These are phyloP conservation scores for Penicillium roqueforti DNA, from an alignment of 495 filamentous ascomycete genomes.

Conservation along the genomic window DNA sequence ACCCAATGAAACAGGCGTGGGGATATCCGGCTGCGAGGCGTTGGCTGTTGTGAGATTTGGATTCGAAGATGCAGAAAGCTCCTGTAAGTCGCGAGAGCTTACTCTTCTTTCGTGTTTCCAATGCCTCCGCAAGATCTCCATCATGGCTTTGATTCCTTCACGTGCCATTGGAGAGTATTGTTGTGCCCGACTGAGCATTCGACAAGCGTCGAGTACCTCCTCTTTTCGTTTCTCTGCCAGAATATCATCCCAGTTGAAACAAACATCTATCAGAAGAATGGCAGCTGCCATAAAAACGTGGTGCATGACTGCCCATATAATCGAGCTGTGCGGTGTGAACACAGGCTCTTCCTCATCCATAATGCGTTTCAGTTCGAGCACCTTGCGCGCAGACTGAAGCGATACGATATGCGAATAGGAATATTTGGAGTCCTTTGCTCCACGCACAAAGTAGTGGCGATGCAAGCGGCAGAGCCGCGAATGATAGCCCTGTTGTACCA, in stretches of 20 bases:
- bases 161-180: conserved; percentile 26
- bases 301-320: conserved; percentile 39
- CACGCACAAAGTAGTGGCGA: conserved; percentile 39
- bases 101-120: conserved; percentile 24
- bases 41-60: not conserved
- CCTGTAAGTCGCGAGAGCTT: not conserved
- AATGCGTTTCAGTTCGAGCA: conserved; percentile 38
- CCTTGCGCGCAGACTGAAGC: conserved; percentile 42
- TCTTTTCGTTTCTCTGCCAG: conserved; percentile 35
- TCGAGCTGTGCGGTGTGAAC: conserved; percentile 24
- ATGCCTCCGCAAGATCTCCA: conserved; percentile 31
- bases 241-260: conserved; percentile 44
- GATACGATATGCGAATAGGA: conserved; percentile 44
- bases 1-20: not conserved
- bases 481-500: conserved; percentile 39
- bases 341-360: conserved; percentile 35
- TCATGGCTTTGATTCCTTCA: conserved; percentile 37
- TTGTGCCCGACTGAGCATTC: conserved; percentile 41
- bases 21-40: not conserved
- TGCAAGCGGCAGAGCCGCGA: conserved; percentile 43
- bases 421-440: conserved; percentile 38
- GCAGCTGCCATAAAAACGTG: conserved; percentile 48
- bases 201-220: conserved; percentile 43
- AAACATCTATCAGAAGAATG: conserved; percentile 43
- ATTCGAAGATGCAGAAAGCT: not conserved